These are phyloP conservation scores for Brassica cretica DNA, from an alignment of 345 rosid species.

Conservation along the genomic window DNA sequence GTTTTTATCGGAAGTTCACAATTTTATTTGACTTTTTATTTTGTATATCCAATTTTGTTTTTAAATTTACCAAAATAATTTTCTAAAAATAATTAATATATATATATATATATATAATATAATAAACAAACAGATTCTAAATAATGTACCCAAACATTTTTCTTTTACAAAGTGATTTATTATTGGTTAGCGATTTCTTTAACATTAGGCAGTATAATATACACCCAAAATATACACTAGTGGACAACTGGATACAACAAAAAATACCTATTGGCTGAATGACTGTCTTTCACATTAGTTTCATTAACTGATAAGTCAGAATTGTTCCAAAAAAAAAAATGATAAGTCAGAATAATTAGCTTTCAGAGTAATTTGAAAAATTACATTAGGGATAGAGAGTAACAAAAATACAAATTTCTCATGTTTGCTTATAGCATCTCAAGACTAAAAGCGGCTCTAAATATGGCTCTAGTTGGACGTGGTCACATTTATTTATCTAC, in stretches of 20 bases:
- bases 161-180: too few relatives aligned
- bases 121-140: too few relatives aligned
- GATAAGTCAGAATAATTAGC: neutral
- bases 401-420: neutral
- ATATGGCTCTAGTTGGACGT: neutral
- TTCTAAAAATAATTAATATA: too few relatives aligned
- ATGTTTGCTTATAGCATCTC: neutral
- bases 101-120: too few relatives aligned
- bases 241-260: neutral
- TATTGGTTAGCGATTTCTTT: neutral
- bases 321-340: too few relatives aligned
- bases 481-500: neutral
- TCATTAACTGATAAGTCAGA: neutral
- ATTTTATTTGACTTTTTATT: too few relatives aligned
- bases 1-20: too few relatives aligned
- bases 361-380: neutral
- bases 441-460: neutral
- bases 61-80: too few relatives aligned
- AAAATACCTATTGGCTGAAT: neutral
- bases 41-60: too few relatives aligned
- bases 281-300: neutral
- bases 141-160: neutral
- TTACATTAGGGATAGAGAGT: neutral
- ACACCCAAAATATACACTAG: neutral
- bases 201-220: too few relatives aligned